A percentile compares a stretch with the other conserved stretches of the same genome.
These are phyloP conservation scores for Turritis glabra DNA, from an alignment of 345 rosid genomes.

Conservation along the genomic window DNA sequence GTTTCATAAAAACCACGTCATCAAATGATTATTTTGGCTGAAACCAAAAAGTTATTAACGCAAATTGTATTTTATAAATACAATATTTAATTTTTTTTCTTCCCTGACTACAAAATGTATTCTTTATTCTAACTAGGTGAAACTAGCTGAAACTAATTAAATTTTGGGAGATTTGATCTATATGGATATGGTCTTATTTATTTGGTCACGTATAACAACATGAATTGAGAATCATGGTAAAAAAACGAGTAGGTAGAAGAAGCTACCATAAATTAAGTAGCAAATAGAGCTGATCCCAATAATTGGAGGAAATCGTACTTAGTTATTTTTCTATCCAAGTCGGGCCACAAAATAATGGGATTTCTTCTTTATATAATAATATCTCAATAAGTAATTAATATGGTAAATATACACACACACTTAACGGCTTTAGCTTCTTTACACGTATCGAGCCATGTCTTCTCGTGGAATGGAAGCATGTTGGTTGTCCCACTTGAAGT, in stretches of 20 bases:
- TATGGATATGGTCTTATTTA: slow-evolving; percentile 7
- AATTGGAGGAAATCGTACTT: slow-evolving; percentile 44
- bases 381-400: slow-evolving; percentile 6
- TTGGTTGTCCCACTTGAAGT: slow-evolving; percentile 58
- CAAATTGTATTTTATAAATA: neutral
- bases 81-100: neutral
- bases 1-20: slow-evolving; percentile 9
- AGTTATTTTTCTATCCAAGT: slow-evolving; percentile 25
- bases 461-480: slow-evolving; percentile 60
- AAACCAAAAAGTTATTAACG: neutral
- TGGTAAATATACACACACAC: slow-evolving; percentile 38
- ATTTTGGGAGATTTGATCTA: neutral
- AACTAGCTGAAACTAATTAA: neutral
- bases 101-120: neutral
- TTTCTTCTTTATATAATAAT: slow-evolving; percentile 29
- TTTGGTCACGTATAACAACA: neutral
- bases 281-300: slow-evolving; percentile 49
- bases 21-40: slow-evolving; percentile 7
- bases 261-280: slow-evolving; percentile 22
- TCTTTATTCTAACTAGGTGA: neutral
- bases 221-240: neutral
- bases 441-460: slow-evolving; percentile 53
- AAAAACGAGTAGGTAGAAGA: slow-evolving; percentile 5
- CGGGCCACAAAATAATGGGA: slow-evolving; percentile 62
- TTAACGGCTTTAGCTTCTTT: slow-evolving; percentile 53